These are phyloP conservation scores for Trametes versicolor DNA, from an alignment of 1,284 basidiomycete species.

Conservation along the genomic window DNA sequence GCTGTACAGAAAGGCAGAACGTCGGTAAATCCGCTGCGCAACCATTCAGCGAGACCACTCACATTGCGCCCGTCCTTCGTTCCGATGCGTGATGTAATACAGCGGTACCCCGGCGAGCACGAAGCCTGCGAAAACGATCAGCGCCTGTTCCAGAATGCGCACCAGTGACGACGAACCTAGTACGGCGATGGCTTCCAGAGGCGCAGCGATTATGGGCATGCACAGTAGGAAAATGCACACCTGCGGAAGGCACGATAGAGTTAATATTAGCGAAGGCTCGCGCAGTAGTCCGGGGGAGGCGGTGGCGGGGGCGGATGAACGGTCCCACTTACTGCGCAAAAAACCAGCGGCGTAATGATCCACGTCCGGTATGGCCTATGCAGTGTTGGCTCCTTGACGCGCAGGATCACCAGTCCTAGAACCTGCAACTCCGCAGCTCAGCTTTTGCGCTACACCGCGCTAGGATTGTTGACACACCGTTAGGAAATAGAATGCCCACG, in stretches of 20 bases:
- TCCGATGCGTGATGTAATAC: conserved; percentile 81
- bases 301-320: neutral
- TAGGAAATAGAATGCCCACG: conserved; percentile 92
- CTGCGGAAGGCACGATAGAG: conserved; percentile 46
- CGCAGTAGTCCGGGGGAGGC: neutral
- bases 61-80: conserved; percentile 49
- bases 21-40: conserved; percentile 16
- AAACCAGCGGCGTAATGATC: conserved; percentile 90
- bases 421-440: conserved; percentile 58
- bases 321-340: conserved; percentile 77
- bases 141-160: neutral
- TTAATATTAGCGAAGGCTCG: neutral
- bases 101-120: conserved; percentile 83
- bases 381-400: conserved; percentile 91
- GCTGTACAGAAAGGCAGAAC: conserved; percentile 44
- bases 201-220: conserved; percentile 96
- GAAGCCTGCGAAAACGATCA: conserved; percentile 56
- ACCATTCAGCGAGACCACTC: conserved; percentile 6
- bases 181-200: conserved; percentile 87
- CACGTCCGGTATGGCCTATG: conserved; percentile 93
- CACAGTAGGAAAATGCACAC: conserved; percentile 92
- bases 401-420: conserved; percentile 86
- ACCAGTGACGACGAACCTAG: conserved; percentile 64
- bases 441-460: neutral
- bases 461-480: conserved; percentile 63